A percentile compares a stretch with the other conserved stretches of the same genome.
phyloP scores from a whole-genome alignment of 805 yeast species.

The Candida pseudoglaebosa region DNA sequence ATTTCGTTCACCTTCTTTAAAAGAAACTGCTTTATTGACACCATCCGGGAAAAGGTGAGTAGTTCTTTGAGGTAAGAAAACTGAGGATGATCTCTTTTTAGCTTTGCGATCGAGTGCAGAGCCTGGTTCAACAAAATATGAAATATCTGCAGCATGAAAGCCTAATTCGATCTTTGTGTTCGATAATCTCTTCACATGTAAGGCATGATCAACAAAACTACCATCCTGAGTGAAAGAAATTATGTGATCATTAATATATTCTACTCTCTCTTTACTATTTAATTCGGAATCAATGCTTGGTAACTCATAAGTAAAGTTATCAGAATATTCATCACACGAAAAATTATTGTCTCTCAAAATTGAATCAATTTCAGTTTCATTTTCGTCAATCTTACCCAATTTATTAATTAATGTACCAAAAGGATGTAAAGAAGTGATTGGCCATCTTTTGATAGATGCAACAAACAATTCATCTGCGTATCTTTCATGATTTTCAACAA shows the following conservation, averaged over 20 bases:
- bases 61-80: constrained; percentile 74
- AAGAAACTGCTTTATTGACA: constrained; percentile 56
- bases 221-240: constrained; percentile 61
- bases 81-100: constrained; percentile 85
- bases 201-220: constrained; percentile 66
- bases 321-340: constrained; percentile 75
- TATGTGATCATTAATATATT: constrained; percentile 56
- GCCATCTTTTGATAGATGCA: constrained; percentile 98
- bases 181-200: constrained; percentile 66
- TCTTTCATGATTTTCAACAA: constrained; percentile 84
- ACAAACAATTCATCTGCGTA: constrained; percentile 82
- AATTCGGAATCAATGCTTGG: constrained; percentile 39
- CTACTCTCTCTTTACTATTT: constrained; percentile 40
- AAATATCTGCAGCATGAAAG: constrained; percentile 78
- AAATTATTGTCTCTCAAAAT: constrained; percentile 85
- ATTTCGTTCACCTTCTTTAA: constrained; percentile 54
- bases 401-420: constrained; percentile 90
- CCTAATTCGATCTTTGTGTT: constrained; percentile 72
- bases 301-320: constrained; percentile 33
- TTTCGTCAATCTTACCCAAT: constrained; percentile 76
- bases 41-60: constrained; percentile 66
- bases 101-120: constrained; percentile 83
- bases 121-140: constrained; percentile 68
- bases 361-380: constrained; percentile 78
- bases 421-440: constrained; percentile 96